Evolutionary conservation across 192 early-diverging fungal species (phyloP), one percentile per base, ranked within the genome.

Genomic region (Gonapodya prolifera): DNA sequence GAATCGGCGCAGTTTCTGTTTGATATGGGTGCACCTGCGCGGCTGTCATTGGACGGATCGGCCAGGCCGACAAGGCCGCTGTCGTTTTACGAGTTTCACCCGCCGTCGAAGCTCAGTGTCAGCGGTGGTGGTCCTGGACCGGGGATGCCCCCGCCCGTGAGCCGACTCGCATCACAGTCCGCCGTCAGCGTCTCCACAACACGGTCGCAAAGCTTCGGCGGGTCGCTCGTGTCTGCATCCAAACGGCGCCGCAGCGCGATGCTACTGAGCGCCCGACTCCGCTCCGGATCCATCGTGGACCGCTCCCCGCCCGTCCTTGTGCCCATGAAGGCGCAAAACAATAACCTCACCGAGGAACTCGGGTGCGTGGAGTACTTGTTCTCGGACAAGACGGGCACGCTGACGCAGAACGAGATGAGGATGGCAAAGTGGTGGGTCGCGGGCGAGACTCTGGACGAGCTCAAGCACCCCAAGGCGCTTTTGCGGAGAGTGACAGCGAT

Each of bases 361-460:
- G 78, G 80, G 2, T 70, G 45, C 18, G 33, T 61, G 28, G 78
- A 76, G 32, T 80, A 75, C 75, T 45, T 76, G 30, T 78, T 79
- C 0, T 61, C 71, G 0, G 77, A 76, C 70, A 77, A 75, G n/a
- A 80, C 35, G 61, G 75, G 35, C 16, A 35, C 79, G 32, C 1
- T 36, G n/a, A 77, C 35, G 16, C 70, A 23, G 2, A 69, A 75
- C 69, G 18, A 79, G 18, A 78, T 76, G 16, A 69, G 73, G 13
- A 81, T 75, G 16, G 70, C 75, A 34, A 70, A 82, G 29, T 85
- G 83, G 80, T 70, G 69, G 2, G 80, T 81, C 1, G 81, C 75
- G 2, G 70, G 69, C 35, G 73, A 70, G 30, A 34, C 77, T 79
- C 33, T 80, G 79, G 80, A 69, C 76, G 1, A 32, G 71, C 71